Evolutionary conservation across 352 stramenopile species (phyloP).

Genomic region (Phytophthora kernoviae): DNA sequence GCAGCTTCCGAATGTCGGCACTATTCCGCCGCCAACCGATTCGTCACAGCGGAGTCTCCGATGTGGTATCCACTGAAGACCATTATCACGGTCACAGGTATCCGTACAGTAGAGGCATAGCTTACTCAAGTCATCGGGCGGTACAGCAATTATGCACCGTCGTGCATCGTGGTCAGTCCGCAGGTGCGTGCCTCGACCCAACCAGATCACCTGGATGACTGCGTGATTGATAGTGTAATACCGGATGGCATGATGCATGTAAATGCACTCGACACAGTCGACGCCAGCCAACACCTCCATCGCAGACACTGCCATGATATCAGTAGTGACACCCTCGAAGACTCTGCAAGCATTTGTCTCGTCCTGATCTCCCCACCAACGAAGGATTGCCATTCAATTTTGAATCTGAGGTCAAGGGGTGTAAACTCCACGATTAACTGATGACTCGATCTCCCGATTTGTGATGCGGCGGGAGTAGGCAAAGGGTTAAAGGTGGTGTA

Average conservation of each 20-base stretch:
- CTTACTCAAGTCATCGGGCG: constrained; percentile 6
- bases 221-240: neutral
- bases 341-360: neutral
- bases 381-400: neutral
- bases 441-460: neutral
- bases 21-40: constrained; percentile 11
- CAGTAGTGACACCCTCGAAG: neutral
- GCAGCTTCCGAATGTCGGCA: neutral
- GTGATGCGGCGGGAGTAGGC: no score
- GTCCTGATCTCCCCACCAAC: neutral
- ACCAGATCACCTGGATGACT: constrained; percentile 19
- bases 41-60: constrained; percentile 10
- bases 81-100: neutral
- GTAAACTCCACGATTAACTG: neutral
- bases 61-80: neutral
- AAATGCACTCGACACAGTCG: neutral
- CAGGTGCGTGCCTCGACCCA: constrained; percentile 22
- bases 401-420: neutral
- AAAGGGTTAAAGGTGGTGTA: no score
- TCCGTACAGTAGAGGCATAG: constrained; percentile 1
- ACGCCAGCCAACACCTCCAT: neutral
- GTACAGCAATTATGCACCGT: constrained; percentile 1
- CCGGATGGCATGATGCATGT: constrained; percentile 16
- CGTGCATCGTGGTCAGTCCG: constrained; percentile 1
- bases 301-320: neutral